Percentiles rank a stretch among this genome's conserved stretches.
These are phyloP conservation scores for Wickerhamomyces canadensis DNA, from an alignment of 805 yeast genomes.

Conservation along the genomic window DNA sequence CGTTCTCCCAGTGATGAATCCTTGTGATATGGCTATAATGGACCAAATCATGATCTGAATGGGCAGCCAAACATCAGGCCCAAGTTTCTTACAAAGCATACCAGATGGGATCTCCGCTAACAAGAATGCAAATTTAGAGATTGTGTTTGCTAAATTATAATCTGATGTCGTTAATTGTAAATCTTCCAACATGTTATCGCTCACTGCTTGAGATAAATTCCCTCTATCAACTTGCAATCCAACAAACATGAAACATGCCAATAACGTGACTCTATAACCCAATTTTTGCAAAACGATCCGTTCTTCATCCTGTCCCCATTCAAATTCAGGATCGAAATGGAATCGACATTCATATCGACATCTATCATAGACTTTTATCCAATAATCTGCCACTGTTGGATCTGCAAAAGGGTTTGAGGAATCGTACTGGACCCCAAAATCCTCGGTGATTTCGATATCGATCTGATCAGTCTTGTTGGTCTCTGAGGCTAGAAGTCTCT, in stretches of 20 bases:
- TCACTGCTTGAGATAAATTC: constrained; percentile 50
- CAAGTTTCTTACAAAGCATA: constrained; percentile 52
- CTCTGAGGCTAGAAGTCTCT: neutral
- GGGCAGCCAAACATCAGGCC: constrained; percentile 60
- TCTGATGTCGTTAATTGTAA: constrained; percentile 46
- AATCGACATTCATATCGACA: constrained; percentile 48
- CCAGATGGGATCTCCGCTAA: constrained; percentile 64
- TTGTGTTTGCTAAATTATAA: constrained; percentile 52
- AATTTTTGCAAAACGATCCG: constrained; percentile 39
- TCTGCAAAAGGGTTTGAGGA: constrained; percentile 25
- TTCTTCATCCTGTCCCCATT: constrained; percentile 51
- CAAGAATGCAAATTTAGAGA: constrained; percentile 41
- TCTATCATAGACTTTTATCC: constrained; percentile 38
- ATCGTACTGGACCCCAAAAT: neutral
- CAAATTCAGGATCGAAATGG: constrained; percentile 50
- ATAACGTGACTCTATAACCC: constrained; percentile 47
- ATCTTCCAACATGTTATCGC: constrained; percentile 51
- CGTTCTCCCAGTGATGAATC: constrained; percentile 33
- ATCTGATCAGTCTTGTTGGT: too few species aligned
- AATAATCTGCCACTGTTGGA: constrained; percentile 40
- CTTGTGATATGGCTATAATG: constrained; percentile 47
- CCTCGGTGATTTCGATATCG: neutral
- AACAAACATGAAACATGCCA: constrained; percentile 54
- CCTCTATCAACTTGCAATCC: constrained; percentile 54
- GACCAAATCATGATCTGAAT: constrained; percentile 55